Evolutionary conservation across 176 grass and related monocot species (phyloP).

Genomic region (Rhipidocladum racemiflorum): DNA sequence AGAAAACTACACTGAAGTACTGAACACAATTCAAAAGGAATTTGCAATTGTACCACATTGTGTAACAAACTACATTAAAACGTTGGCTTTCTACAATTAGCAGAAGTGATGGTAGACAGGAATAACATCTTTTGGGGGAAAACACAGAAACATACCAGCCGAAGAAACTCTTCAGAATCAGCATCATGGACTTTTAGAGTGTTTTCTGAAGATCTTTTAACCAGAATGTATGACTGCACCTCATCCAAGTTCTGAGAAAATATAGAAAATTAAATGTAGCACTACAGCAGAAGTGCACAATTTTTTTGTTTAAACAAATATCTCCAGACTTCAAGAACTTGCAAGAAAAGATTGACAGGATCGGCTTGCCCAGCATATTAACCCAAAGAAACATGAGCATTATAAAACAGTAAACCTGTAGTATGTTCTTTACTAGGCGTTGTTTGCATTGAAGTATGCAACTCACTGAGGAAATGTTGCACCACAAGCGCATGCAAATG

Average conservation of each 20-base stretch:
- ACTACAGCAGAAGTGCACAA: not conserved
- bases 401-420: conserved; percentile 2
- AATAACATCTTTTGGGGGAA: not conserved
- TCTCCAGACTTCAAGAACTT: not conserved
- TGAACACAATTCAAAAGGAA: not conserved
- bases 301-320: not conserved
- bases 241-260: conserved; percentile 71
- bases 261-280: conserved; percentile 13
- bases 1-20: not conserved
- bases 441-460: not conserved
- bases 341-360: not conserved
- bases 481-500: not conserved
- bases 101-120: not conserved
- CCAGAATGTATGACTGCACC: conserved; percentile 92
- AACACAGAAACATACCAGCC: conserved; percentile 49
- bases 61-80: not conserved
- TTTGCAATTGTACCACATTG: not conserved
- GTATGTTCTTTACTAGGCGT: not conserved
- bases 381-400: not conserved
- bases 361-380: not conserved
- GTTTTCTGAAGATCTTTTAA: conserved; percentile 42
- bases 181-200: conserved; percentile 31
- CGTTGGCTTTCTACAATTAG: not conserved
- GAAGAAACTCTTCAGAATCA: conserved; percentile 56
- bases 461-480: not conserved